A percentile compares a stretch with the other conserved stretches of the same genome.
phyloP scores from a whole-genome alignment of 192 early-diverging fungal species.

The Coemansia sp. region DNA sequence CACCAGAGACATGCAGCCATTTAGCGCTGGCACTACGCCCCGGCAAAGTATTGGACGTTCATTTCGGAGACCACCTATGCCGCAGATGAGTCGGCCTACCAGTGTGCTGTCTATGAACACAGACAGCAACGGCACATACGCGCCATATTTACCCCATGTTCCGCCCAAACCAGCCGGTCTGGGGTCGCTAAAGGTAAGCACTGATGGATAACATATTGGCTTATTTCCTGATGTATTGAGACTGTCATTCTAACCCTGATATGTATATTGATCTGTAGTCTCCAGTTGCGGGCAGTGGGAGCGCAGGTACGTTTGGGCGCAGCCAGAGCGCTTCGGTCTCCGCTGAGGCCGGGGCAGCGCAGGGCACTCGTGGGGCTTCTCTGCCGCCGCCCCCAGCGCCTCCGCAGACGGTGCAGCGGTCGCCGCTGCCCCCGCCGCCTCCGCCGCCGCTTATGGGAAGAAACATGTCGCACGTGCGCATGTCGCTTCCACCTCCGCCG shows the following conservation, averaged over 20 bases:
- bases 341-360: neutral
- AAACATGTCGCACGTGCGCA: conserved; percentile 8
- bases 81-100: conserved; percentile 14
- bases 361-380: conserved; percentile 7
- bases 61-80: conserved; percentile 12
- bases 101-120: conserved; percentile 7
- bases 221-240: too few relatives aligned
- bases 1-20: neutral
- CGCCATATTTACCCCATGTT: conserved; percentile 5
- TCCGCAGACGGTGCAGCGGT: neutral
- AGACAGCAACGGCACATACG: neutral
- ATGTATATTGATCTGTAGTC: conserved; percentile 8
- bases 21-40: conserved; percentile 1
- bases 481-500: conserved; percentile 22
- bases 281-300: conserved; percentile 6
- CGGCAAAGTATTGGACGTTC: neutral
- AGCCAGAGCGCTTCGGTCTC: conserved; percentile 11
- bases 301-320: conserved; percentile 9
- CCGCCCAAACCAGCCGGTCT: conserved; percentile 44
- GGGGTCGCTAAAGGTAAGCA: conserved; percentile 26
- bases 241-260: neutral
- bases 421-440: conserved; percentile 12
- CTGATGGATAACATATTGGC: too few relatives aligned
- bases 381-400: conserved; percentile 25
- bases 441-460: conserved; percentile 7